Percentiles rank a stretch among this genome's conserved stretches.
phyloP scores from a whole-genome alignment of 345 rosid species.

The Lepidium didymum region DNA sequence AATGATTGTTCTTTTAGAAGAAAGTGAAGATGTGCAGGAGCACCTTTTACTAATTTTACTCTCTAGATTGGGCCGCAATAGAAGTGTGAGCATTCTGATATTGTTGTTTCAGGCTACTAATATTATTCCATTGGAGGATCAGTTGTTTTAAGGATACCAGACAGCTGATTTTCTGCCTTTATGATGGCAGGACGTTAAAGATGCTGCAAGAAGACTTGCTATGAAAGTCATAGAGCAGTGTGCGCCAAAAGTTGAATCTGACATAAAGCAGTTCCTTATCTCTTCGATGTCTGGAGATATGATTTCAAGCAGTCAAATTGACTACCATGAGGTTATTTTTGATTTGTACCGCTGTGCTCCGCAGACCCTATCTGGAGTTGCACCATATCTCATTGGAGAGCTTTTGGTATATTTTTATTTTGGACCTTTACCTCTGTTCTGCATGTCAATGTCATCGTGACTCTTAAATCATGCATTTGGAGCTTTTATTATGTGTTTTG shows the following conservation, averaged over 20 bases:
- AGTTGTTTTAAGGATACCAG: neutral
- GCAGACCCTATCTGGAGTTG: constrained; percentile 72
- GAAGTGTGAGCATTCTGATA: constrained; percentile 46
- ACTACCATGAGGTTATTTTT: constrained; percentile 85
- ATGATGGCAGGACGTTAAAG: constrained; percentile 49
- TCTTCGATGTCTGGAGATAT: constrained; percentile 85
- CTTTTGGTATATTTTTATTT: constrained; percentile 57
- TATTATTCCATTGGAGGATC: neutral
- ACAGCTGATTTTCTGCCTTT: constrained; percentile 25
- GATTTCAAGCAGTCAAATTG: constrained; percentile 49
- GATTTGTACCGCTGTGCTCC: constrained; percentile 82
- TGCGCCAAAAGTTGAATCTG: constrained; percentile 82
- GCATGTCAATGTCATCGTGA: constrained; percentile 1
- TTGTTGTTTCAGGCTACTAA: neutral
- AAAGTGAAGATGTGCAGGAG: constrained; percentile 85
- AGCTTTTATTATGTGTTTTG: neutral
- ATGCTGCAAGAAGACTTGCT: constrained; percentile 77
- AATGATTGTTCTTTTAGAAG: constrained; percentile 80
- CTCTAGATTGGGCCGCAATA: constrained; percentile 68
- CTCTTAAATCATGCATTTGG: constrained; percentile 8
- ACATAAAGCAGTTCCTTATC: constrained; percentile 76
- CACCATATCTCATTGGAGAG: constrained; percentile 91
- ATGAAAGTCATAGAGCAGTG: constrained; percentile 82
- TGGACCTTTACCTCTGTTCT: neutral
- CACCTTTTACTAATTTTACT: constrained; percentile 65